phyloP scores from a whole-genome alignment of 169 alveolate species.

The Plasmodium gonderi region DNA sequence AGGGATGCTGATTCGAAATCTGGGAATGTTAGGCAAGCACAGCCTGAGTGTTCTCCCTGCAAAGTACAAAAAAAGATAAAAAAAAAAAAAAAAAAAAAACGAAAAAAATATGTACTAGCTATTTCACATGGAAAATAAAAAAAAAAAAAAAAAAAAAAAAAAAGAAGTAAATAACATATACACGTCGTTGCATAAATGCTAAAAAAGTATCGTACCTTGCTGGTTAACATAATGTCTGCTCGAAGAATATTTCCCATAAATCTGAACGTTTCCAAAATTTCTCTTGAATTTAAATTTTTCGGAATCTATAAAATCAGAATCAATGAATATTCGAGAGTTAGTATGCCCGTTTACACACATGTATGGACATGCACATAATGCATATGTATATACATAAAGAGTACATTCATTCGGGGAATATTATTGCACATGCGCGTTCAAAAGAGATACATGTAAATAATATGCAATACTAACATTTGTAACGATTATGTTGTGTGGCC shows the following conservation, averaged over 20 bases:
- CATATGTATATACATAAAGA: neutral
- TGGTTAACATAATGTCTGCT: slow-evolving; percentile 64
- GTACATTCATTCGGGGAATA: too few relatives aligned
- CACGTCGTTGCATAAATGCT: neutral
- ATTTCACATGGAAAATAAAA: too few relatives aligned
- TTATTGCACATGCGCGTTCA: neutral
- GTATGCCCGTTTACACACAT: neutral
- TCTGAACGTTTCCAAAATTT: slow-evolving; percentile 53
- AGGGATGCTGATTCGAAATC: slow-evolving; percentile 43
- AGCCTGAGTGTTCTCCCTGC: slow-evolving; percentile 69
- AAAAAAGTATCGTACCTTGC: slow-evolving; percentile 35
- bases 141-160: neutral
- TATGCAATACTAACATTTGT: slow-evolving; percentile 36
- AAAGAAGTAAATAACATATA: neutral
- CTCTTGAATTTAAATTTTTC: slow-evolving; percentile 39
- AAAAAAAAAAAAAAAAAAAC: slow-evolving; percentile 8
- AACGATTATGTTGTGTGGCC: slow-evolving; percentile 63
- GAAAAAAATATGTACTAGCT: slow-evolving; percentile 8
- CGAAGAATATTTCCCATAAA: slow-evolving; percentile 59
- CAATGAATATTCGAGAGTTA: neutral
- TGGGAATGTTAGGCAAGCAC: slow-evolving; percentile 67
- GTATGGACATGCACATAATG: neutral
- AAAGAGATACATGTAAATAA: neutral
- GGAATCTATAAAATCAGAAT: slow-evolving; percentile 26
- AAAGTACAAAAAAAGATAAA: neutral